Percentiles rank a stretch among this genome's conserved stretches.
Conservation (phyloP, 2,329 filamentous ascomycete genomes). For the Xylaria sp. region DNA sequence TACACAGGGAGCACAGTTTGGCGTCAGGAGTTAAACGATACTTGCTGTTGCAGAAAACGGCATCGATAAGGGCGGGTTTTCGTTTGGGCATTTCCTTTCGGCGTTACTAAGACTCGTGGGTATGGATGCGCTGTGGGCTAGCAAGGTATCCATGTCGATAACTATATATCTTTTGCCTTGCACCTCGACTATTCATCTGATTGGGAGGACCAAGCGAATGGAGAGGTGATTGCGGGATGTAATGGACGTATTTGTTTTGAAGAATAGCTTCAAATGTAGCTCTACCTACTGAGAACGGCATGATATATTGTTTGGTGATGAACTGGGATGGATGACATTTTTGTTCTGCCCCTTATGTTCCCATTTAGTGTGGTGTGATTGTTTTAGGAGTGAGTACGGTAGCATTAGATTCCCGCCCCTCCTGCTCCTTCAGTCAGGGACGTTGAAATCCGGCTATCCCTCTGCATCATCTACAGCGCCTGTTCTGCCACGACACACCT, state of each 20-base stretch:
- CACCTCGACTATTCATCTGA: background rate
- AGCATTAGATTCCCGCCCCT: too few relatives aligned
- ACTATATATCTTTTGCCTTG: background rate
- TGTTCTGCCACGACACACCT: background rate
- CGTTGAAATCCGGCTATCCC: too few relatives aligned
- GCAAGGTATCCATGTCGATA: background rate
- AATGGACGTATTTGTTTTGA: conserved; percentile 6
- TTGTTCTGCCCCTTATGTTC: fast-evolving
- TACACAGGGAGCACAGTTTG: conserved; percentile 15
- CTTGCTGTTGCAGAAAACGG: conserved; percentile 10
- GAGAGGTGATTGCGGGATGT: background rate
- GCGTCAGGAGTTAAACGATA: conserved; percentile 28
- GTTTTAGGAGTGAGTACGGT: background rate
- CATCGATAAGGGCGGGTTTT: background rate
- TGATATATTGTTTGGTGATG: background rate
- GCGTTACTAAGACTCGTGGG: background rate
- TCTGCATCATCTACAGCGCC: too few relatives aligned
- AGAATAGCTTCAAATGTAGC: conserved; percentile 5
- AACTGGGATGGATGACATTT: background rate
- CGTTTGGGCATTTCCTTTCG: background rate
- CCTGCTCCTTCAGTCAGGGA: too few relatives aligned
- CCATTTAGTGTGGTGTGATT: background rate
- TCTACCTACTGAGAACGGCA: background rate
- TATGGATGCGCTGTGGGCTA: background rate
- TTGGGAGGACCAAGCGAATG: background rate